These are phyloP conservation scores for Biscutella laevigata DNA, from an alignment of 441 rosid species.

Conservation along the genomic window DNA sequence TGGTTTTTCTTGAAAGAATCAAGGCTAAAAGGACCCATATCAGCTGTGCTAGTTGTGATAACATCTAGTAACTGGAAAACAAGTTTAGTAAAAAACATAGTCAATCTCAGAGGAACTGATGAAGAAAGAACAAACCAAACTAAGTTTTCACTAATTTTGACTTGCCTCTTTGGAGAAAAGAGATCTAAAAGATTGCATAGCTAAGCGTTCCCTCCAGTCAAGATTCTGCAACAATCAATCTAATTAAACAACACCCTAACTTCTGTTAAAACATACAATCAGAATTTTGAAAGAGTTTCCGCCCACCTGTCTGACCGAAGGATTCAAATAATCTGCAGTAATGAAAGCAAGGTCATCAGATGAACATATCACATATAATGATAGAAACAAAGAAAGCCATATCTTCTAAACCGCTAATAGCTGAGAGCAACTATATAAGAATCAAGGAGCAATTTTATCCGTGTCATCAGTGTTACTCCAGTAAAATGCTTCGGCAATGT, in stretches of 20 bases:
- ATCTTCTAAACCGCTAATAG: neutral
- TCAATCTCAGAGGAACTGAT: neutral
- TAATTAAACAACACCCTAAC: conserved; percentile 3
- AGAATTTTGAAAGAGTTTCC: neutral
- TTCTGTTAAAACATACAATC: neutral
- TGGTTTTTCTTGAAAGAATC: conserved; percentile 67
- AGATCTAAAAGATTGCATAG: conserved; percentile 50
- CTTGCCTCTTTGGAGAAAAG: conserved; percentile 79
- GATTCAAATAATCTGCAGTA: conserved; percentile 48
- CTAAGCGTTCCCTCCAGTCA: conserved; percentile 85
- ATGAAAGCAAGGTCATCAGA: conserved; percentile 16
- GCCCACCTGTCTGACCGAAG: conserved; percentile 43
- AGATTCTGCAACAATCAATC: conserved; percentile 43
- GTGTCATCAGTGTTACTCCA: conserved; percentile 2
- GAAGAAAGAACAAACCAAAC: neutral
- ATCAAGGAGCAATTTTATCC: neutral
- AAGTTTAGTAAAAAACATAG: neutral
- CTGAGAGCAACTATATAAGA: no score
- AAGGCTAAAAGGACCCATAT: conserved; percentile 77
- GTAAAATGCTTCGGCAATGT: neutral
- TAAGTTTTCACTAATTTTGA: conserved; percentile 9
- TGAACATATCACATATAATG: neutral
- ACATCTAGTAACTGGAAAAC: conserved; percentile 61
- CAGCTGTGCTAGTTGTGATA: conserved; percentile 60
- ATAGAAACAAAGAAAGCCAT: neutral